Conservation (phyloP, 176 grass and related monocot genomes). For the Melocanna baccifera region DNA sequence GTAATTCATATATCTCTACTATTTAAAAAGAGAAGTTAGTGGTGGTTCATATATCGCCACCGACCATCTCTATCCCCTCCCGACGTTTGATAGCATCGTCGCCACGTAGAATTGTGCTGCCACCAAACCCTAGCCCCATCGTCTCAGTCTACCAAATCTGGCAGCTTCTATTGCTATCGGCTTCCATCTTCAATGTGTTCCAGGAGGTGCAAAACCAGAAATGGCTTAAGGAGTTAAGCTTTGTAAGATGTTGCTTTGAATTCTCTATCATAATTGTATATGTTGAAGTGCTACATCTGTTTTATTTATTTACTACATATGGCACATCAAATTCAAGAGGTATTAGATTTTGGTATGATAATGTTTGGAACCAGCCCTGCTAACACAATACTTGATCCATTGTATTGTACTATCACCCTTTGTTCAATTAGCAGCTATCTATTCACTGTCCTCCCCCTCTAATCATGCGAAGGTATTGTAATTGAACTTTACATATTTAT, state of each 20-base stretch:
- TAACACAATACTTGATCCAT: background rate
- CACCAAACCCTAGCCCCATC: too few species aligned
- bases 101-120: too few species aligned
- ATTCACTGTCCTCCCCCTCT: background rate
- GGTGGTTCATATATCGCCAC: too few species aligned
- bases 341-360: background rate
- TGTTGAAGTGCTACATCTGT: background rate
- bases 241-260: background rate
- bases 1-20: too few species aligned
- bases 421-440: background rate
- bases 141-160: too few species aligned
- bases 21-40: too few species aligned
- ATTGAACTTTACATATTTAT: background rate
- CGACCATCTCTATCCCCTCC: too few species aligned
- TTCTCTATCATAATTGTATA: background rate
- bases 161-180: too few species aligned
- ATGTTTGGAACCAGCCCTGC: background rate
- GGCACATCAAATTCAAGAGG: background rate
- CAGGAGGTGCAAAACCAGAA: constrained; percentile 66
- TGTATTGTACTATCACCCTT: background rate
- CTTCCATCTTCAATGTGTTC: constrained; percentile 1
- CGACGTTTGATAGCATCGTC: too few species aligned
- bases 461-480: background rate
- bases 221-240: constrained; percentile 71
- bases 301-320: background rate